These are phyloP conservation scores for Sphaceloma murrayae DNA, from an alignment of 2,329 filamentous ascomycete species.

Conservation along the genomic window DNA sequence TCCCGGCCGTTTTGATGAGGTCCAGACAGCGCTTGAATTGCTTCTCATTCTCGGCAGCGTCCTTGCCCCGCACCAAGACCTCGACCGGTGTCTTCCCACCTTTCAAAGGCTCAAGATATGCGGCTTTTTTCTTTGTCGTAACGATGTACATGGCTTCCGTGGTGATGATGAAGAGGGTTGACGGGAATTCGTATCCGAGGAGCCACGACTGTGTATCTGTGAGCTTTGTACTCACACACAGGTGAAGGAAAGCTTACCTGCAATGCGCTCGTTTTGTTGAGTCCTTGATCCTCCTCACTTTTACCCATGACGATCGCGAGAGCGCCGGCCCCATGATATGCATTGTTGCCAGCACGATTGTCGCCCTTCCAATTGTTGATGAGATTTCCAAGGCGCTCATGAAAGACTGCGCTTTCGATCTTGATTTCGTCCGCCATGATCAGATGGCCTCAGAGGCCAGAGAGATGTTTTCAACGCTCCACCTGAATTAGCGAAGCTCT, in stretches of 20 bases:
- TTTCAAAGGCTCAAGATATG: constrained; percentile 85
- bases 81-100: constrained; percentile 88
- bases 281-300: constrained; percentile 75
- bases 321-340: constrained; percentile 79
- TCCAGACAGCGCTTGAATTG: constrained; percentile 77
- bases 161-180: constrained; percentile 88
- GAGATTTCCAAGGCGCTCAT: constrained; percentile 81
- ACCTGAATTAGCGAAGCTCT: no score
- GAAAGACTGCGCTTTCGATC: constrained; percentile 89
- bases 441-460: constrained; percentile 18
- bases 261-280: constrained; percentile 92
- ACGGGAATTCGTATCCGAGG: constrained; percentile 95
- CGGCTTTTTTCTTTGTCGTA: constrained; percentile 95
- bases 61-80: constrained; percentile 83
- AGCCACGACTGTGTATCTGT: constrained; percentile 74
- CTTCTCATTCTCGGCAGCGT: constrained; percentile 82
- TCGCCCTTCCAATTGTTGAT: constrained; percentile 92
- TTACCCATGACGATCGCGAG: constrained; percentile 91
- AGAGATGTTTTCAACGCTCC: no score
- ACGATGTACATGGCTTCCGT: constrained; percentile 81
- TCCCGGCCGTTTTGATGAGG: constrained; percentile 77
- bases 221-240: constrained; percentile 6
- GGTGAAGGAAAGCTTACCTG: constrained; percentile 54
- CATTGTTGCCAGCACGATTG: constrained; percentile 73
- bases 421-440: constrained; percentile 71